Base-by-base conservation (phyloP, 78 protist genomes). In the Emiliania huxleyi region DNA sequence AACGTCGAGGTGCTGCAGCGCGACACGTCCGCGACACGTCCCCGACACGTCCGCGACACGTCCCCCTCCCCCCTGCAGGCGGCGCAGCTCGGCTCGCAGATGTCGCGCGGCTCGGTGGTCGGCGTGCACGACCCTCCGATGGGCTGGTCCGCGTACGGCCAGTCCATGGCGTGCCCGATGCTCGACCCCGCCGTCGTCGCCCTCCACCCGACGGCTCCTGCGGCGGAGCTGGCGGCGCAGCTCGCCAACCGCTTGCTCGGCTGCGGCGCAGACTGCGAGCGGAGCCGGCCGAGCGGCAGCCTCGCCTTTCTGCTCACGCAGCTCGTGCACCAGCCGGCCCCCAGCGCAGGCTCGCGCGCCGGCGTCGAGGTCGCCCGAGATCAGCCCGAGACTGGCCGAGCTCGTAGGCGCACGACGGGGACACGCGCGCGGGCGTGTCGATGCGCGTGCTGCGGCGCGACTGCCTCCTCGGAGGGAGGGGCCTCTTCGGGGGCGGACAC, bases 81-180 rank as follows among this genome's bases (percentile, higher is more conserved):
- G 21, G 81, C 42, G 81, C 81, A 71, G 81, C 42, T 2, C 21
- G 81, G 35, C 11, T 1, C 15, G 2, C 15, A 2, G 81, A 5
- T 8, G 42, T 5, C 2, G 1, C 35, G 42, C 1, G 81, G 81
- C 35, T 1, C 42, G 42, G 81, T 71, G 15, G 81, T 71, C 29
- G 81, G 81, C 42, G 42, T 35, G 42, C 42, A 29, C 42, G 81
- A 71, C 18, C 42, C 81, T 2, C 81, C 81, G 81, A 71, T 71
- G 81, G 81, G 81, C 18, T 71, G 81, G 81, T n/a, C 42, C 15
- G 81, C 81, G 44, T 71, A 71, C 81, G 81, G 44, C 21, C 81
- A 71, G 81, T 33, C 81, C 12, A 26, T 71, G 81, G n/a, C 81
- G 81, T 3, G 29, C 8, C 81, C 81, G 42, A 21, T 71, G 15